Evolutionary conservation across 208 protist species (phyloP).

Genomic region (Crithidia expoeki): DNA sequence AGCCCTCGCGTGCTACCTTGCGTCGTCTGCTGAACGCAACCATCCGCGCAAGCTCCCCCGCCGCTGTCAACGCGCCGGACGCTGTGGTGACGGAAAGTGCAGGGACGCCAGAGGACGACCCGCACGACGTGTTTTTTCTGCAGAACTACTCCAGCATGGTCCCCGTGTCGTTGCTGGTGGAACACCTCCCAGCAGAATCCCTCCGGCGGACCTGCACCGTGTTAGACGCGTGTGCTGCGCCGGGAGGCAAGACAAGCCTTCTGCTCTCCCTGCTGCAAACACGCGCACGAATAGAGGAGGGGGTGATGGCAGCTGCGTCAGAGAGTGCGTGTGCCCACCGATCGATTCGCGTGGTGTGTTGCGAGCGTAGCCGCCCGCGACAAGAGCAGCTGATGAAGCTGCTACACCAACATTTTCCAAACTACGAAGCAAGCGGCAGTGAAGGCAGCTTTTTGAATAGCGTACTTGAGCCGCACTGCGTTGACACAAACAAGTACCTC

Average conservation of each 20-base stretch:
- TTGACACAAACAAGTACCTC: slow-evolving; percentile 38
- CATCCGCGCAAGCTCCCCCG: background rate
- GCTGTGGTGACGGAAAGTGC: slow-evolving; percentile 2
- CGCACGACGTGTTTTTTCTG: slow-evolving; percentile 46
- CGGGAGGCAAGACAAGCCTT: slow-evolving; percentile 93
- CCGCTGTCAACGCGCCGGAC: background rate
- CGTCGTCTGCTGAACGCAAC: slow-evolving; percentile 11
- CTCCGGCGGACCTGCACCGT: slow-evolving; percentile 28
- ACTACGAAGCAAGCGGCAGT: background rate
- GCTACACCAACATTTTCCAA: slow-evolving; percentile 45
- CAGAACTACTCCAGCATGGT: slow-evolving; percentile 88
- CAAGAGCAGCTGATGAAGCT: slow-evolving; percentile 40
- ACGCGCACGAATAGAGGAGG: slow-evolving; percentile 18
- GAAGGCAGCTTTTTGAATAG: background rate
- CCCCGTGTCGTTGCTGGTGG: slow-evolving; percentile 61
- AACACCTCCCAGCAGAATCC: slow-evolving; percentile 27
- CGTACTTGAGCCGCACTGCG: slow-evolving; percentile 28
- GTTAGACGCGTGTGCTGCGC: slow-evolving; percentile 93
- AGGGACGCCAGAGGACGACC: slow-evolving; percentile 1
- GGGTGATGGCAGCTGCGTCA: slow-evolving; percentile 18
- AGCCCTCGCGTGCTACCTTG: slow-evolving; percentile 42
- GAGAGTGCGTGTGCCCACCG: too few species aligned
- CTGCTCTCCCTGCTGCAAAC: slow-evolving; percentile 60
- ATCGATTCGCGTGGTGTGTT: slow-evolving; percentile 41
- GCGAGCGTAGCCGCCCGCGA: slow-evolving; percentile 56